phyloP scores from a whole-genome alignment of 129 eudicot genomes.

The Arctium minus region DNA sequence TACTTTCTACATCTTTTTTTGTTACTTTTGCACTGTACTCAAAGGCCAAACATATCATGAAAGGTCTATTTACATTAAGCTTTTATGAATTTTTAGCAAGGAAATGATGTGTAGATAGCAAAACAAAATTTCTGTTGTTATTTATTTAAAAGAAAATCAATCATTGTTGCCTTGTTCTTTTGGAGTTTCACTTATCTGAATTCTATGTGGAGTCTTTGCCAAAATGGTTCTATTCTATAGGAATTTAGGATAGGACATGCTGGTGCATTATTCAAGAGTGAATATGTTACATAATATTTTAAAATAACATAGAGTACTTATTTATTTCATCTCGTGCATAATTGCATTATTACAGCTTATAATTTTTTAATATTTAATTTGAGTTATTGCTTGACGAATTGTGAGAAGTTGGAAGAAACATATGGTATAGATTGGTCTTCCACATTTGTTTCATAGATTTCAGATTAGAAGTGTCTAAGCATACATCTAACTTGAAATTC shows the following conservation, averaged over 20 bases:
- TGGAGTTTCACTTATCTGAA: not conserved
- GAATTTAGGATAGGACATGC: not conserved
- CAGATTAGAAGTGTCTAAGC: not conserved
- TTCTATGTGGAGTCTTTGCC: not conserved
- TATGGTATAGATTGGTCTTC: not conserved
- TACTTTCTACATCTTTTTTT: constrained; percentile 17
- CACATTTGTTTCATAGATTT: not conserved
- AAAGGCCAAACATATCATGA: constrained; percentile 21
- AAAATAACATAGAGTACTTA: not conserved
- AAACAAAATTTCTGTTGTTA: not conserved
- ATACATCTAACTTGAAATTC: not conserved
- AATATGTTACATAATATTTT: not conserved
- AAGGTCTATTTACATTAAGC: constrained; percentile 16
- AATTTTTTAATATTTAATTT: not conserved
- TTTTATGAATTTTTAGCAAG: constrained; percentile 3
- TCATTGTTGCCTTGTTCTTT: not conserved
- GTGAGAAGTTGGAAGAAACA: not conserved
- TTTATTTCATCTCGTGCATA: not conserved
- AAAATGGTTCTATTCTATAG: not conserved
- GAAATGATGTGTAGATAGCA: not conserved
- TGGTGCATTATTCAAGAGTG: constrained; percentile 5
- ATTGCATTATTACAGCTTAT: not conserved
- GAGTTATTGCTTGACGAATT: not conserved
- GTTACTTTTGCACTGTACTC: constrained; percentile 17
- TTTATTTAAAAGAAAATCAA: not conserved